Evolutionary conservation across 2,329 filamentous ascomycete species (phyloP).

Genomic region (Ophiocordyceps robertsii): DNA sequence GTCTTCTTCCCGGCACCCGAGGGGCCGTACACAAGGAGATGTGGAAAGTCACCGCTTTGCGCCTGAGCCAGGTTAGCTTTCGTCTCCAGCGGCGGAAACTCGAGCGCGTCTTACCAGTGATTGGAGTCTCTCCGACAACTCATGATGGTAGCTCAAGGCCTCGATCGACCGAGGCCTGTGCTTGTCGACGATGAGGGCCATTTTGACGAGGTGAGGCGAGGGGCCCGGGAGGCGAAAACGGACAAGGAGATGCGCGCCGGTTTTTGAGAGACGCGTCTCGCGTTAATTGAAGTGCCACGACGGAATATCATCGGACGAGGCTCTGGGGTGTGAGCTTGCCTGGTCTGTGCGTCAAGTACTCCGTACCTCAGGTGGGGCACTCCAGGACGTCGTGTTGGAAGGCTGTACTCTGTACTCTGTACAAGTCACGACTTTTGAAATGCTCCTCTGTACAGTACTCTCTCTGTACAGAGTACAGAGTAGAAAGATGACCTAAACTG

Average conservation of each 20-base stretch:
- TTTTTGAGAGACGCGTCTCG: slow-evolving; percentile 8
- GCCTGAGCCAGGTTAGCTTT: slow-evolving; percentile 42
- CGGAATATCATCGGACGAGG: neutral
- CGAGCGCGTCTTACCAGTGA: slow-evolving; percentile 54
- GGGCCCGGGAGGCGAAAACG: slow-evolving; percentile 5
- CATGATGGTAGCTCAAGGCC: slow-evolving; percentile 71
- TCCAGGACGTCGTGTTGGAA: too few relatives aligned
- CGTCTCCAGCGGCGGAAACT: neutral
- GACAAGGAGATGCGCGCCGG: neutral
- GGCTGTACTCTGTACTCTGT: too few relatives aligned
- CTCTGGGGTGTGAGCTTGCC: too few relatives aligned
- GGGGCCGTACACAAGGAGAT: slow-evolving; percentile 91
- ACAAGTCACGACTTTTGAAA: too few relatives aligned
- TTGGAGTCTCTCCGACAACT: slow-evolving; percentile 74
- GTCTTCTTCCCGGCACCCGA: slow-evolving; percentile 98
- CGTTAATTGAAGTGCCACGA: slow-evolving; percentile 1
- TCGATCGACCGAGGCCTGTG: slow-evolving; percentile 64
- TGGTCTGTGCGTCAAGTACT: too few relatives aligned
- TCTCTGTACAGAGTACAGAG: too few relatives aligned
- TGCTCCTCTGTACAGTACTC: too few relatives aligned
- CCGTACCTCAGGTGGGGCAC: too few relatives aligned
- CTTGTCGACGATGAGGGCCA: slow-evolving; percentile 61
- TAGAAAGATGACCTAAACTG: too few relatives aligned
- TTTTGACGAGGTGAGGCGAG: slow-evolving; percentile 17
- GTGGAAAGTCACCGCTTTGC: slow-evolving; percentile 93